Percentiles rank a stretch among this genome's conserved stretches.
Conservation (phyloP, 176 grass and related monocot species). For the Eremochloa ophiuroides region DNA sequence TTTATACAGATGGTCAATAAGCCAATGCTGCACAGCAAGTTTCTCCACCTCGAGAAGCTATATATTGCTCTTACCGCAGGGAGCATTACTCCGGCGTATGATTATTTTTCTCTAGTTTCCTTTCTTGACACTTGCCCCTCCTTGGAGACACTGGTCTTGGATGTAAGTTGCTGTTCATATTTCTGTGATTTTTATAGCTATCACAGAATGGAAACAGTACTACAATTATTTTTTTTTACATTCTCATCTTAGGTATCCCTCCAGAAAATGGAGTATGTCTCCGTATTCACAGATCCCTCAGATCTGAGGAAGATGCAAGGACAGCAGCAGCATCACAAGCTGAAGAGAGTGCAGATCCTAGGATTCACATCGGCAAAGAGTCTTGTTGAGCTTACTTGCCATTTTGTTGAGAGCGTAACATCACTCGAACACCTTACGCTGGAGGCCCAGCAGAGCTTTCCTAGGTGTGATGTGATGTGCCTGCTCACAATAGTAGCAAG, state of each 20-base stretch:
- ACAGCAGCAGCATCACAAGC: background rate
- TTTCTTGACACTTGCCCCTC: background rate
- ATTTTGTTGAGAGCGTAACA: background rate
- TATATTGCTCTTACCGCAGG: background rate
- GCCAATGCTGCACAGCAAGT: background rate
- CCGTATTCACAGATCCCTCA: too few species aligned
- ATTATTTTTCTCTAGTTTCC: background rate
- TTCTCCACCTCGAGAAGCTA: background rate
- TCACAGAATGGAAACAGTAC: background rate
- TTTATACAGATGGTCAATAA: too few species aligned
- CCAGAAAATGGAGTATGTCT: background rate
- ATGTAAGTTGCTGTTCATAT: too few species aligned
- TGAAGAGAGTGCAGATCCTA: background rate
- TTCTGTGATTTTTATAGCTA: background rate
- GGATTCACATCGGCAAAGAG: background rate
- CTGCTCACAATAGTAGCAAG: too few species aligned
- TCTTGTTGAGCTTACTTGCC: background rate
- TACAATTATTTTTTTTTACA: too few species aligned
- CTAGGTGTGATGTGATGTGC: background rate
- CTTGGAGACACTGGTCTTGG: background rate
- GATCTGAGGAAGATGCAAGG: background rate
- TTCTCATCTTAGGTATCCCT: background rate
- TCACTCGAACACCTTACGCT: background rate
- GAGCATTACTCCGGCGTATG: background rate
- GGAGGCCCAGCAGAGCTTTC: background rate